A percentile compares a stretch with the other conserved stretches of the same genome.
Evolutionary conservation across 2,329 filamentous ascomycete species (phyloP).

Genomic region (Colletotrichum caudatum): DNA sequence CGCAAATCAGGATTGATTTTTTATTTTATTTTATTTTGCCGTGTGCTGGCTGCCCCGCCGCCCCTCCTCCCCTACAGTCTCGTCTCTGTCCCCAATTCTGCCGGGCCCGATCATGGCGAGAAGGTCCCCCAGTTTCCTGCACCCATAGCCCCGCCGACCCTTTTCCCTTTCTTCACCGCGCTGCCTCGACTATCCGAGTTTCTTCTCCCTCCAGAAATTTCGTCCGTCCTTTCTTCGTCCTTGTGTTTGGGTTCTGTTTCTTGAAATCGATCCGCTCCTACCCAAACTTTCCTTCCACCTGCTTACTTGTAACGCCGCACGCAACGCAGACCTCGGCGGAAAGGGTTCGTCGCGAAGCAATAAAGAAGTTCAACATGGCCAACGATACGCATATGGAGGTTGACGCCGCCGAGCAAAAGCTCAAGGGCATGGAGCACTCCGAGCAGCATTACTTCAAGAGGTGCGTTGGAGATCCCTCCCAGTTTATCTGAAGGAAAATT

Average conservation of each 20-base stretch:
- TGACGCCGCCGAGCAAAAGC: conserved; percentile 70
- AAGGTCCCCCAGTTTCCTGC: conserved; percentile 26
- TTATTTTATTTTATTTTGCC: conserved; percentile 25
- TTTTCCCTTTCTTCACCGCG: conserved; percentile 36
- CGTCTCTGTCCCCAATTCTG: conserved; percentile 31
- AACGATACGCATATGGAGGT: conserved; percentile 67
- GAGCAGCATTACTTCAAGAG: conserved; percentile 99
- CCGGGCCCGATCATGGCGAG: conserved; percentile 36
- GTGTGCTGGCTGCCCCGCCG: background rate
- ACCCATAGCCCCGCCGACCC: conserved; percentile 30
- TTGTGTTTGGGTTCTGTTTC: background rate
- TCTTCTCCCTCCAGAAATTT: conserved; percentile 31
- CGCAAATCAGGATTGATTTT: conserved; percentile 37
- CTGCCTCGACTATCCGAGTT: conserved; percentile 28
- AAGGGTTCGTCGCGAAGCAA: conserved; percentile 14
- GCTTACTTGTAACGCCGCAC: background rate
- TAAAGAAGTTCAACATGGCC: conserved; percentile 50
- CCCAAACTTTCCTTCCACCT: background rate
- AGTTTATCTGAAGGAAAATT: conserved; percentile 4
- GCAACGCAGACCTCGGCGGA: background rate
- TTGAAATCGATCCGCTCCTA: background rate
- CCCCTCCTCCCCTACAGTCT: conserved; percentile 25
- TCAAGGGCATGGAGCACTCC: conserved; percentile 86
- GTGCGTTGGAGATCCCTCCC: conserved; percentile 58
- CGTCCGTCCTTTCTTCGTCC: conserved; percentile 14